These are phyloP conservation scores for Trametes coccinea DNA, from an alignment of 768 basidiomycete genomes.

Conservation along the genomic window DNA sequence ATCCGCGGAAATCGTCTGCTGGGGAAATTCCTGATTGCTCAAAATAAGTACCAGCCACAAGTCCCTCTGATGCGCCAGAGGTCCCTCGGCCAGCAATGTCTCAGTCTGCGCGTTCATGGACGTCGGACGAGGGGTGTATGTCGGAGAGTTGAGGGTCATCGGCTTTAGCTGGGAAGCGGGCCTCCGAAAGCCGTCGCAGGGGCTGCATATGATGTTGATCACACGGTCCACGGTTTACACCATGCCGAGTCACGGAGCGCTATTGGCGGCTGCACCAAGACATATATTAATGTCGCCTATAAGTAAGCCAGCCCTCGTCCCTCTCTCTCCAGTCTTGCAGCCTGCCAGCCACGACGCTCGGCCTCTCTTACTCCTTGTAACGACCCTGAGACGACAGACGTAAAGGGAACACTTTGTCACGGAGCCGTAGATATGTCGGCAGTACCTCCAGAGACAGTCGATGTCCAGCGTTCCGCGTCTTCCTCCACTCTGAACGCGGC, in stretches of 20 bases:
- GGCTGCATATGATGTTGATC: constrained; percentile 1
- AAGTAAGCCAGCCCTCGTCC: background rate
- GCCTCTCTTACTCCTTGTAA: no score
- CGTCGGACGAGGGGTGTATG: no score
- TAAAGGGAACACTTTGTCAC: no score
- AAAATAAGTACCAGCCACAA: no score
- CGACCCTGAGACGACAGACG: no score
- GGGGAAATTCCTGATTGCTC: no score
- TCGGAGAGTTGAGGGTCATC: background rate
- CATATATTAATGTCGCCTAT: background rate
- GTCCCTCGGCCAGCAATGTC: no score
- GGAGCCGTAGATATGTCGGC: background rate
- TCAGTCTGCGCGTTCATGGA: no score
- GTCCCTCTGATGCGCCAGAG: no score
- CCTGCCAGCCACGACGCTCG: no score
- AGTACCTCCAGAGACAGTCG: background rate
- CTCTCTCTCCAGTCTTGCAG: background rate
- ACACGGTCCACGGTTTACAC: constrained; percentile 6
- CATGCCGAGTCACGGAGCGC: constrained; percentile 1
- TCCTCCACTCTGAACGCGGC: constrained; percentile 4
- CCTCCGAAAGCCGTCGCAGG: background rate
- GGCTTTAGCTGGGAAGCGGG: background rate
- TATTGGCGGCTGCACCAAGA: background rate
- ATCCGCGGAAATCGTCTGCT: background rate
- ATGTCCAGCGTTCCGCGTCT: background rate